A percentile compares a stretch with the other conserved stretches of the same genome.
Evolutionary conservation across 2,329 filamentous ascomycete species (phyloP).

Genomic region (Penicillium psychrosexuale): DNA sequence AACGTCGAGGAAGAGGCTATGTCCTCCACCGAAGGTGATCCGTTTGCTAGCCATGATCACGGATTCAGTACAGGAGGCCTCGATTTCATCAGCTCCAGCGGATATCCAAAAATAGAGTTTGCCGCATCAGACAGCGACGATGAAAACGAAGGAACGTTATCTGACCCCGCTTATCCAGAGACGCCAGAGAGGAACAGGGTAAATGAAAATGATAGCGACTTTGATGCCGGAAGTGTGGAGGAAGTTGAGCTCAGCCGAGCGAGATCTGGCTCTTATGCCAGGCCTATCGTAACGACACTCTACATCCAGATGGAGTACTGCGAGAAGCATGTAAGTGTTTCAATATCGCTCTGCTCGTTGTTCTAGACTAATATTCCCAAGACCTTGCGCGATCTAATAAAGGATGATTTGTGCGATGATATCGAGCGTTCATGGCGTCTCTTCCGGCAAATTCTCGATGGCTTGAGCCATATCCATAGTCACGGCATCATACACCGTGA

Average conservation of each 20-base stretch:
- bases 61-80: slow-evolving; percentile 73
- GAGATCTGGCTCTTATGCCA: slow-evolving; percentile 48
- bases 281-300: slow-evolving; percentile 67
- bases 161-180: slow-evolving; percentile 32
- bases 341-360: neutral
- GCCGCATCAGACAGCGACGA: slow-evolving; percentile 53
- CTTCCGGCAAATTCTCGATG: slow-evolving; percentile 87
- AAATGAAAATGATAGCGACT: slow-evolving; percentile 1
- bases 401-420: slow-evolving; percentile 69
- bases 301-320: slow-evolving; percentile 99
- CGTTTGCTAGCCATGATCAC: slow-evolving; percentile 31
- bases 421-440: slow-evolving; percentile 81
- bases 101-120: slow-evolving; percentile 74
- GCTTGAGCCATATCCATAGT: slow-evolving; percentile 82
- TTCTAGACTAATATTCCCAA: slow-evolving; percentile 28
- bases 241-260: slow-evolving; percentile 40
- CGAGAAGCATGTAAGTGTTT: slow-evolving; percentile 68
- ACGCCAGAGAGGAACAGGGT: slow-evolving; percentile 17
- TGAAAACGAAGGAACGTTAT: slow-evolving; percentile 38
- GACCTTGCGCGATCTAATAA: slow-evolving; percentile 86
- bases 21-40: slow-evolving; percentile 55
- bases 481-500: slow-evolving; percentile 93
- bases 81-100: slow-evolving; percentile 89
- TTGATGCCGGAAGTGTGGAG: slow-evolving; percentile 24
- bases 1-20: slow-evolving; percentile 43